Evolutionary conservation across 108 stramenopile species (phyloP).

Genomic region (Cyclotella sp.): DNA sequence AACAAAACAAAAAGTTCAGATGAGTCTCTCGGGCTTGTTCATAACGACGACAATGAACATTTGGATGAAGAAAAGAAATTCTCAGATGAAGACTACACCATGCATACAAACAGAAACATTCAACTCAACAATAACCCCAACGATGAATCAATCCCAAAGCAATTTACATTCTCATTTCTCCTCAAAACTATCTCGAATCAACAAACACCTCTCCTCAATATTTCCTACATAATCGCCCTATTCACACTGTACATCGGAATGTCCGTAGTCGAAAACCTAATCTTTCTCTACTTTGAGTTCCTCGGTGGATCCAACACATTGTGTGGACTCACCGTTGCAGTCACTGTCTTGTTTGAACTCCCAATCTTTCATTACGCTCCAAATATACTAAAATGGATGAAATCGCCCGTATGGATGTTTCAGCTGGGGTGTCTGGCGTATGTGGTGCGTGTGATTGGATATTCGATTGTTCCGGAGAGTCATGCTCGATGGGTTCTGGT

Average conservation of each 20-base stretch:
- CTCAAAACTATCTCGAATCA: conserved; percentile 22
- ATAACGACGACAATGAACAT: conserved; percentile 1
- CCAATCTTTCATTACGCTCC: conserved; percentile 70
- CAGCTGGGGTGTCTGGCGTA: conserved; percentile 58
- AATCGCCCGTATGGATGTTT: conserved; percentile 45
- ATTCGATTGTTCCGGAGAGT: conserved; percentile 58
- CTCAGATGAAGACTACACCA: conserved; percentile 6
- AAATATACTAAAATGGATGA: conserved; percentile 40
- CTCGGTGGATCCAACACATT: conserved; percentile 54
- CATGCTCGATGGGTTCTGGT: conserved; percentile 54
- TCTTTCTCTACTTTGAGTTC: conserved; percentile 59
- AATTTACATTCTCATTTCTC: conserved; percentile 21
- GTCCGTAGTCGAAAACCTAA: conserved; percentile 59
- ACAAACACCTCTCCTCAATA: conserved; percentile 32
- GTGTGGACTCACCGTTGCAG: conserved; percentile 54
- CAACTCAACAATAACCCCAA: conserved; percentile 7
- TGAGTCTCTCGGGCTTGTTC: neutral
- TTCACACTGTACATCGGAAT: conserved; percentile 58
- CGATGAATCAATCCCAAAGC: neutral
- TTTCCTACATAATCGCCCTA: conserved; percentile 43
- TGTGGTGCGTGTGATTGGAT: conserved; percentile 61
- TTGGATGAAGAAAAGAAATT: conserved; percentile 17
- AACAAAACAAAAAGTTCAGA: neutral
- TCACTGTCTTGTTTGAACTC: conserved; percentile 77
- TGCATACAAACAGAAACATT: conserved; percentile 8